These are phyloP conservation scores for Gloeopeniophorella convolvens DNA, from an alignment of 768 basidiomycete genomes.

Conservation along the genomic window DNA sequence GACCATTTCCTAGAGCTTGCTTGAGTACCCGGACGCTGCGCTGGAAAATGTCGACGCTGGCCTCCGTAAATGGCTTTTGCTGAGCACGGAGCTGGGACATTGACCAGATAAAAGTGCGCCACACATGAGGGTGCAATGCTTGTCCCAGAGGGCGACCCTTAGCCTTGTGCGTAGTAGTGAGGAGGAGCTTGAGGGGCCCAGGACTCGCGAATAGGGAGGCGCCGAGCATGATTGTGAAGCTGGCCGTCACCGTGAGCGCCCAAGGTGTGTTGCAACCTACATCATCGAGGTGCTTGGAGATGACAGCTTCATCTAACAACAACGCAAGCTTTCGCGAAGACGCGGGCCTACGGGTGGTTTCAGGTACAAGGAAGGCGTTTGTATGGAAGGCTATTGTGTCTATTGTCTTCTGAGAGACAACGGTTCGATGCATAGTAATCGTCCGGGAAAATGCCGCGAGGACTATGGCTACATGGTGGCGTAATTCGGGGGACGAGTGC, in stretches of 20 bases:
- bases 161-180: conserved; percentile 9
- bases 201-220: conserved; percentile 9
- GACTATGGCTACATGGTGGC: conserved; percentile 6
- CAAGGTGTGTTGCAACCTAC: conserved; percentile 11
- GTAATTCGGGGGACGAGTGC: conserved; percentile 10
- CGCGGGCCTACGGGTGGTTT: conserved; percentile 15
- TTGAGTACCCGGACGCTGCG: conserved; percentile 13
- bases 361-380: conserved; percentile 10
- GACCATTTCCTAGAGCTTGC: conserved; percentile 7
- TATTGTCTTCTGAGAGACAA: background rate
- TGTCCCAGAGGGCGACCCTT: conserved; percentile 8
- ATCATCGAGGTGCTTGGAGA: background rate
- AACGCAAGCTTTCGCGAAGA: conserved; percentile 12
- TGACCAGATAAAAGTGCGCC: conserved; percentile 18
- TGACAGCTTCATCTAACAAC: conserved; percentile 9
- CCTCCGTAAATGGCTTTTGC: background rate
- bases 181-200: conserved; percentile 14
- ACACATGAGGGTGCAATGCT: conserved; percentile 14
- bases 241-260: conserved; percentile 10
- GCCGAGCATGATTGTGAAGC: conserved; percentile 9
- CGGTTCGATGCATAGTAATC: conserved; percentile 1
- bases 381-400: conserved; percentile 10
- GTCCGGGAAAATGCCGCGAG: conserved; percentile 10
- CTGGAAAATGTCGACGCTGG: background rate
- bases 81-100: conserved; percentile 13